These are phyloP conservation scores for Closterium sp. DNA, from an alignment of 139 green algal genomes.

Conservation along the genomic window DNA sequence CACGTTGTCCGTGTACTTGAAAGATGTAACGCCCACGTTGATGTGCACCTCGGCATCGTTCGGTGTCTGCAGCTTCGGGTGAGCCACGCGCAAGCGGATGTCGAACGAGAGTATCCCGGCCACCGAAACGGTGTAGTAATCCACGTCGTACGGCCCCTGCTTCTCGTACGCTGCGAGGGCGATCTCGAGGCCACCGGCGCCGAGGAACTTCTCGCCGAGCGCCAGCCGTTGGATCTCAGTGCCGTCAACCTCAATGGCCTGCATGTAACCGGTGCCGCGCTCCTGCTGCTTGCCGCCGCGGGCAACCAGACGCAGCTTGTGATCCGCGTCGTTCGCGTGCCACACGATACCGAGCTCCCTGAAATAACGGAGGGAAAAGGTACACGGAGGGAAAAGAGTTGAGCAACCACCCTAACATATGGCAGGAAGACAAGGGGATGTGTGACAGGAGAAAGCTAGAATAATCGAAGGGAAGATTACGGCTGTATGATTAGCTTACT, in stretches of 20 bases:
- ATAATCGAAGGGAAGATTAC: too few species aligned
- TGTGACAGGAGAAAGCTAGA: too few species aligned
- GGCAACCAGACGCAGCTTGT: conserved; percentile 13
- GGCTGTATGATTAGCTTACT: too few species aligned
- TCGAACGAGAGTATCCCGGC: conserved; percentile 19
- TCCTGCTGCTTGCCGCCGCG: conserved; percentile 33
- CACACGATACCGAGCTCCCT: conserved; percentile 28
- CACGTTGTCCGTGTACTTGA: not conserved
- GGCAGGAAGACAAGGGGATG: too few species aligned
- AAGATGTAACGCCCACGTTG: conserved; percentile 29
- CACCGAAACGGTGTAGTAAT: conserved; percentile 24
- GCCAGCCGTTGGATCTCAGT: not conserved
- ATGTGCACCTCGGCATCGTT: conserved; percentile 33
- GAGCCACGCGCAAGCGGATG: conserved; percentile 20
- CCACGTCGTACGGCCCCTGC: conserved; percentile 17
- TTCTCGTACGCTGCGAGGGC: conserved; percentile 25
- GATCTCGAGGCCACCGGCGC: not conserved
- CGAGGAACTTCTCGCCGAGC: not conserved
- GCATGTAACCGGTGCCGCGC: conserved; percentile 35
- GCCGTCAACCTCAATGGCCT: conserved; percentile 20
- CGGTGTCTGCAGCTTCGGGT: conserved; percentile 14
- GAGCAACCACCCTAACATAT: too few species aligned
- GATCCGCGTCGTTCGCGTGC: not conserved
- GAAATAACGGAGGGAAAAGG: not conserved
- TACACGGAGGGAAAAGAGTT: not conserved